Conservation (phyloP, 345 rosid genomes). For the Gossypium longicalyx region DNA sequence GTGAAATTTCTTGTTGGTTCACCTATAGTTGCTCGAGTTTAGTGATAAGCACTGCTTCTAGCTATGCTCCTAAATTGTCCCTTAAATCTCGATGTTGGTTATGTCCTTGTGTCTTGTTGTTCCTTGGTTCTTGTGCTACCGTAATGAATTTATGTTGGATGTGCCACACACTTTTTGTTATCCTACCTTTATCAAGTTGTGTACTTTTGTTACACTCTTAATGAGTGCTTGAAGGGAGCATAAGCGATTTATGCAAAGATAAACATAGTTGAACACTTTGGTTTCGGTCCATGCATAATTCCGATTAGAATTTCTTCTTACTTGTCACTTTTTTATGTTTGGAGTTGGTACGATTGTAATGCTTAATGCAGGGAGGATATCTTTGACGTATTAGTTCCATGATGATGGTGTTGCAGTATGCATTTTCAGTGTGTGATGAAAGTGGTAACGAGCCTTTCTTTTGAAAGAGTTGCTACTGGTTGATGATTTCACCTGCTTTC, state of each 20-base stretch:
- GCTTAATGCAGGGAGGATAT: not conserved
- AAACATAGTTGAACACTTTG: not conserved
- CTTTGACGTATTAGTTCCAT: not conserved
- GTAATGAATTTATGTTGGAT: not conserved
- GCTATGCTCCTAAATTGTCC: not conserved
- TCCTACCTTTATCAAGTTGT: not conserved
- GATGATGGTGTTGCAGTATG: not conserved
- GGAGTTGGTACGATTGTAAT: not conserved
- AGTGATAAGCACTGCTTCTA: not conserved
- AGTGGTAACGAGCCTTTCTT: not conserved
- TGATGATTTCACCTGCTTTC: not conserved
- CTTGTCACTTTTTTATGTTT: not conserved
- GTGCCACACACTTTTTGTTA: not conserved
- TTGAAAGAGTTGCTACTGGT: slow-evolving; percentile 9
- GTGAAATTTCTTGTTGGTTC: not conserved
- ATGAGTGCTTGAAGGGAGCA: not conserved
- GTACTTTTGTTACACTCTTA: not conserved
- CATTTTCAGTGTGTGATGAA: not conserved
- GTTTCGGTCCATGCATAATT: not conserved
- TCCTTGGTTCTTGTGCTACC: not conserved
- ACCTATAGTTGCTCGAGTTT: not conserved
- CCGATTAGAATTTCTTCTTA: not conserved
- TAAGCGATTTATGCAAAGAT: not conserved
- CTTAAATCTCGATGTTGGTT: not conserved
- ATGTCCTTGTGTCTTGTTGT: not conserved